Conservation (phyloP, 306 rosid genomes). For the Vigna mungo region DNA sequence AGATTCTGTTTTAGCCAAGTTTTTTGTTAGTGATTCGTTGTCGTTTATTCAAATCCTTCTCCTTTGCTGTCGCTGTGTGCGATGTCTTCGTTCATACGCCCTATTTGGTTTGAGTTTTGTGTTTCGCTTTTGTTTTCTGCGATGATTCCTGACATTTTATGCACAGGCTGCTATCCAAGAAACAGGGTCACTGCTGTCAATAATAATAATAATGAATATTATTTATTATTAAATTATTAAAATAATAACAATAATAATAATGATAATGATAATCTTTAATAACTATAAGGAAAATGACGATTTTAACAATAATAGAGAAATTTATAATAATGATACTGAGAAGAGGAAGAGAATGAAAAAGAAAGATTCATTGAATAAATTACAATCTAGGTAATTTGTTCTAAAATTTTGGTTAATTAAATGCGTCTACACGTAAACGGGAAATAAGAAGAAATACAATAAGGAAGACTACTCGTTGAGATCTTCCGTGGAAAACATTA, state of each 20-base stretch:
- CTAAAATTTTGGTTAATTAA: neutral
- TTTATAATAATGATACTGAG: neutral
- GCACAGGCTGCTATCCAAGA: conserved; percentile 27
- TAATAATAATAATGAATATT: neutral
- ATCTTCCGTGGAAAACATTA: neutral
- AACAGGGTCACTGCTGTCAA: conserved; percentile 11
- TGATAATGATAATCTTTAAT: neutral
- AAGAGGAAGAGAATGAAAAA: neutral
- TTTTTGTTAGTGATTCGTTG: neutral
- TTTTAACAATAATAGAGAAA: neutral
- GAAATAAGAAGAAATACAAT: neutral
- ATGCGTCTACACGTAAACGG: neutral
- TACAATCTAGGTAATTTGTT: neutral
- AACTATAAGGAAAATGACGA: neutral
- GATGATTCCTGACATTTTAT: conserved; percentile 23
- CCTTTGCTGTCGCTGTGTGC: neutral
- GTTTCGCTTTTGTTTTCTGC: neutral
- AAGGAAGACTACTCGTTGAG: neutral
- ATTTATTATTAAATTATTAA: too few relatives aligned
- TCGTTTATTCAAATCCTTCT: neutral
- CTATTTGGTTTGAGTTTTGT: neutral
- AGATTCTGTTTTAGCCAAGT: neutral
- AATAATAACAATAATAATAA: neutral
- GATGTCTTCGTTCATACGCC: neutral
- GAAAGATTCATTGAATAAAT: neutral